Evolutionary conservation across 257 asterid genomes (phyloP), one percentile per base, ranked within the genome.

Genomic region (Solanum ossicruentum): DNA sequence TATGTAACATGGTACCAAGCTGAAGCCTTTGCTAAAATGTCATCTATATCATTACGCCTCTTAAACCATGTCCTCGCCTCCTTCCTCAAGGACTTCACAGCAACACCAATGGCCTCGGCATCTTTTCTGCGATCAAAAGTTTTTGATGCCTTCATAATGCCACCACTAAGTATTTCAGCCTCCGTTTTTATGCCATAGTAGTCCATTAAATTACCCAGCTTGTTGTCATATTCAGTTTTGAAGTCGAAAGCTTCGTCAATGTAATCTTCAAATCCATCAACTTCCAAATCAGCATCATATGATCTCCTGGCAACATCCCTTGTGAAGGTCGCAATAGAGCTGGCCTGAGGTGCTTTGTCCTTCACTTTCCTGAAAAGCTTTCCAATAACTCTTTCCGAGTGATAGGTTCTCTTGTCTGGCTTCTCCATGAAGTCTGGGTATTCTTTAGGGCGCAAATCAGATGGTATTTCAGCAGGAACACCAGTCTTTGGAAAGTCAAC

Each of bases 351-450:
- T 28, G 32, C 32, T 28, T 28, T 28, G 32, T 28, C 32, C 32
- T 28, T 28, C 32, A 28, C 32, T 28, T 28, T 28, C 32, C 32
- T 28, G 32, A 28, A 94, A 71, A 96, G 99, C 87, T 94, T 96
- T 58, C 99, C 99, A 8, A 28, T 28, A 28, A 28, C 32, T 28
- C 32, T 28, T 28, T 28, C 32, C 32, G 32, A 28, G 32, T 28
- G 71, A 12, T 96, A 96, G 17, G 86, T 88, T 4, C 86, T 8
- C 89, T 92, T 93, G 88, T 94, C 98, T 3, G 91, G 88, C 88
- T 96, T 96, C 12, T 93, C 99, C 99, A 96, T 96, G 92, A 96
- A 96, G 85, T 96, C 99, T 0, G 99, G 99, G 70, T 92, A 96
- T 47, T 90, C 94, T 87, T 91, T 93, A 52, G 89, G 96, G 6